phyloP scores from a whole-genome alignment of 1,139 yeast species.

The Taphrina confusa region DNA sequence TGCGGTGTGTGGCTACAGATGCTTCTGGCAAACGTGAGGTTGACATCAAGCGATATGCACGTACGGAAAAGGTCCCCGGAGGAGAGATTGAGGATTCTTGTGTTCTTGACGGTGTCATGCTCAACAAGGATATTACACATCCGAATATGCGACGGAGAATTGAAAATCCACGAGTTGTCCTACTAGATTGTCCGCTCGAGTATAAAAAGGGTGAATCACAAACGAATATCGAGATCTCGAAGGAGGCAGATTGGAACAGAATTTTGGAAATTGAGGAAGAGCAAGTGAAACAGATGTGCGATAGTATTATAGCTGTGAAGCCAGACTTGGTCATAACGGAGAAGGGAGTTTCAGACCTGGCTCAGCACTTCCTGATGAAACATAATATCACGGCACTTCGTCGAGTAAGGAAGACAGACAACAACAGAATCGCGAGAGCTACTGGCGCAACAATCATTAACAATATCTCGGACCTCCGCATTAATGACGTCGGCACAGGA shows the following conservation, averaged over 20 bases:
- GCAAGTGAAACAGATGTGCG: slow-evolving; percentile 86
- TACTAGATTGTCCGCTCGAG: slow-evolving; percentile 94
- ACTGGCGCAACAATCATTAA: slow-evolving; percentile 97
- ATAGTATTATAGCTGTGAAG: slow-evolving; percentile 75
- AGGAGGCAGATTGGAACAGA: slow-evolving; percentile 96
- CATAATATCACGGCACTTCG: slow-evolving; percentile 92
- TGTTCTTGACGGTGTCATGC: slow-evolving; percentile 86
- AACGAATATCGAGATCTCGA: slow-evolving; percentile 94
- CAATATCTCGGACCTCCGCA: slow-evolving; percentile 90
- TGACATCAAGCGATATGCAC: slow-evolving; percentile 87
- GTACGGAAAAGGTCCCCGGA: slow-evolving; percentile 95
- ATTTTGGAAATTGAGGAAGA: slow-evolving; percentile 96
- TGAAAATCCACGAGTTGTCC: slow-evolving; percentile 81
- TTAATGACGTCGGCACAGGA: slow-evolving; percentile 79
- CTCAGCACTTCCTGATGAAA: slow-evolving; percentile 91
- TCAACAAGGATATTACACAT: slow-evolving; percentile 96
- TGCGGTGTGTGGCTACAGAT: slow-evolving; percentile 72
- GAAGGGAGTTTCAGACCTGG: slow-evolving; percentile 98
- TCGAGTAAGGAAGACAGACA: slow-evolving; percentile 93
- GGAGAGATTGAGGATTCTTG: slow-evolving; percentile 89
- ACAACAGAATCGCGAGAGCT: slow-evolving; percentile 94
- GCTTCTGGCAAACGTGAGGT: slow-evolving; percentile 73
- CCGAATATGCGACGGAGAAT: slow-evolving; percentile 93
- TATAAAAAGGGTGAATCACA: slow-evolving; percentile 99
- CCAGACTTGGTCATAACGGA: slow-evolving; percentile 96